phyloP scores from a whole-genome alignment of 2,329 filamentous ascomycete genomes.

The Pseudogymnoascus sp. region DNA sequence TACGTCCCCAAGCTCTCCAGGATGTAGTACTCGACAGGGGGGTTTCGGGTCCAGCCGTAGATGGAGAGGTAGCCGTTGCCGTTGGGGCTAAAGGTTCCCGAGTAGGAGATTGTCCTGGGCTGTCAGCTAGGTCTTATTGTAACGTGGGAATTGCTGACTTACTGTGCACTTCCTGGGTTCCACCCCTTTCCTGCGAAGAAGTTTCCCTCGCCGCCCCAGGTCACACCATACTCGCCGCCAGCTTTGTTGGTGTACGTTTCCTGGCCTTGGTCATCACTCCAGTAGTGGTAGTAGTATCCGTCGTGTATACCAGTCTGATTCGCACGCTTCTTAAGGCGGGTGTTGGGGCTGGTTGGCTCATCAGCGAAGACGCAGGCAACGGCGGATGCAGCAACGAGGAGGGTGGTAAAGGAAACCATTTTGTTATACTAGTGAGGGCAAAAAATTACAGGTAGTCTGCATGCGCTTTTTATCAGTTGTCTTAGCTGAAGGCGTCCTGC shows the following conservation, averaged over 20 bases:
- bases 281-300: conserved; percentile 29
- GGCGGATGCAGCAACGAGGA: not conserved
- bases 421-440: not conserved
- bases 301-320: not conserved
- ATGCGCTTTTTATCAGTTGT: not conserved
- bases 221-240: conserved; percentile 40
- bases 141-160: not conserved
- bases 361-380: not conserved
- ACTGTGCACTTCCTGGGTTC: conserved; percentile 27
- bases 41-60: conserved; percentile 45
- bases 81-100: conserved; percentile 29
- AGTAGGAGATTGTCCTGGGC: conserved; percentile 33
- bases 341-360: conserved; percentile 1
- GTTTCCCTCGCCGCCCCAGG: conserved; percentile 37
- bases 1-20: conserved; percentile 44
- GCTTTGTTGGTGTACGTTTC: conserved; percentile 45
- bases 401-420: not conserved
- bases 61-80: conserved; percentile 40
- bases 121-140: not conserved
- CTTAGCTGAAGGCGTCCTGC: not conserved
- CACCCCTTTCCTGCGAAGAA: conserved; percentile 40
- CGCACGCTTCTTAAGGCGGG: not conserved
- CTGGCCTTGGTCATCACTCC: conserved; percentile 40
- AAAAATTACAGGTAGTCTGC: not conserved
- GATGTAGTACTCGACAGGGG: conserved; percentile 50